A percentile compares a stretch with the other conserved stretches of the same genome.
These are phyloP conservation scores for Dalbergia cochinchinensis DNA, from an alignment of 306 rosid species.

Conservation along the genomic window DNA sequence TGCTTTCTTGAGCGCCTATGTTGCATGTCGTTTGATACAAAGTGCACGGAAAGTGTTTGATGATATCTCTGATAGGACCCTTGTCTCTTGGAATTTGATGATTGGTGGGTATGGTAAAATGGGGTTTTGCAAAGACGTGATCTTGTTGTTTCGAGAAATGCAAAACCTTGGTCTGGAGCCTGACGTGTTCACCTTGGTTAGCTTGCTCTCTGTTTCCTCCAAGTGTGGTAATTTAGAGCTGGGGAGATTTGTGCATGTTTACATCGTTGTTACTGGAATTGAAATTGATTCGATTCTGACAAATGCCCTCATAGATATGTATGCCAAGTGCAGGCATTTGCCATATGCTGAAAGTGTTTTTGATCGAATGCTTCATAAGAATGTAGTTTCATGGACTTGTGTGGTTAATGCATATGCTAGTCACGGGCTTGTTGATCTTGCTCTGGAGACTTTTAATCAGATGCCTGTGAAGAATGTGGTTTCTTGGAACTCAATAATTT, in stretches of 20 bases:
- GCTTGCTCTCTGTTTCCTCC: slow-evolving; percentile 76
- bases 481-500: slow-evolving; percentile 83
- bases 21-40: slow-evolving; percentile 53
- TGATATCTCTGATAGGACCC: slow-evolving; percentile 58
- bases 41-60: slow-evolving; percentile 69
- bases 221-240: slow-evolving; percentile 55
- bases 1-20: slow-evolving; percentile 56
- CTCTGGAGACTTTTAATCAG: slow-evolving; percentile 58
- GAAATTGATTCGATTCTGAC: slow-evolving; percentile 63
- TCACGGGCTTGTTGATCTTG: slow-evolving; percentile 57
- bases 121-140: slow-evolving; percentile 49
- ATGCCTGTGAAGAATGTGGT: slow-evolving; percentile 74
- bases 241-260: slow-evolving; percentile 67
- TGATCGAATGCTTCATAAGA: slow-evolving; percentile 57
- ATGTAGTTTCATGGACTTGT: slow-evolving; percentile 76
- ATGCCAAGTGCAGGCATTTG: slow-evolving; percentile 75
- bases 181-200: slow-evolving; percentile 71
- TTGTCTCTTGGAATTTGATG: slow-evolving; percentile 84
- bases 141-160: slow-evolving; percentile 65
- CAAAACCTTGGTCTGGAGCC: slow-evolving; percentile 53
- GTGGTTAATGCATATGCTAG: slow-evolving; percentile 73
- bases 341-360: slow-evolving; percentile 55
- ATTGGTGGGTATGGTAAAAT: slow-evolving; percentile 66
- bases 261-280: slow-evolving; percentile 55
- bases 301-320: slow-evolving; percentile 75